Evolutionary conservation across 2,329 filamentous ascomycete species (phyloP).

Genomic region (Aspergillus piperis): DNA sequence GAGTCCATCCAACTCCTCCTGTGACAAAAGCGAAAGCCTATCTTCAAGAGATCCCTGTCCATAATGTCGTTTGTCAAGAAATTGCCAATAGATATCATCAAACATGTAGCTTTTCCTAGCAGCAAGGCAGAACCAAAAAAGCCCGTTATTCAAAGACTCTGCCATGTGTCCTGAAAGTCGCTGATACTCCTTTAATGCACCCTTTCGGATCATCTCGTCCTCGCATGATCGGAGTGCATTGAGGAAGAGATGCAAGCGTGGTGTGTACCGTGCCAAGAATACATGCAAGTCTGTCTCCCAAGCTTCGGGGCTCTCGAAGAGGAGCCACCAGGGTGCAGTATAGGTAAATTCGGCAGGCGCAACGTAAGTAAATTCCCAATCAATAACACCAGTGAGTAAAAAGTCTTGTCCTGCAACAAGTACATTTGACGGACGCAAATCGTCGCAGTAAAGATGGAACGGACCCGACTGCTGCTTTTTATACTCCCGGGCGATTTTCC

Average conservation of each 20-base stretch:
- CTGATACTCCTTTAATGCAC: neutral
- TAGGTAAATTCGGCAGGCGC: conserved; percentile 6
- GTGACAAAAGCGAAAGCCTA: neutral
- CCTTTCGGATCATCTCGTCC: neutral
- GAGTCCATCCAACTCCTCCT: neutral
- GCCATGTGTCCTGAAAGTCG: conserved; percentile 1
- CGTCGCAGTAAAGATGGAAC: neutral
- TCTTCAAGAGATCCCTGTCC: neutral
- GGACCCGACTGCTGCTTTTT: neutral
- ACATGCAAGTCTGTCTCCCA: neutral
- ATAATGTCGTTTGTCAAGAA: neutral
- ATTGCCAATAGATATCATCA: conserved; percentile 6
- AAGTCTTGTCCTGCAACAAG: neutral
- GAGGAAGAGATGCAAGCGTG: neutral
- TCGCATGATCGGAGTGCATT: neutral
- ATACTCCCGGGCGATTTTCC: neutral
- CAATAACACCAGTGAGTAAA: neutral
- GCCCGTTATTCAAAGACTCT: conserved; percentile 1
- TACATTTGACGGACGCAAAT: neutral
- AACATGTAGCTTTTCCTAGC: neutral
- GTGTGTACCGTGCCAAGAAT: neutral
- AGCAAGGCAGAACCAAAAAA: conserved; percentile 6
- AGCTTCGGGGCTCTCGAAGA: neutral
- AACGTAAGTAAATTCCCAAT: conserved; percentile 4
- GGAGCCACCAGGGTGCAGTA: conserved; percentile 3